phyloP scores from a whole-genome alignment of 148 eudicot genomes.

The Chenopodium album region DNA sequence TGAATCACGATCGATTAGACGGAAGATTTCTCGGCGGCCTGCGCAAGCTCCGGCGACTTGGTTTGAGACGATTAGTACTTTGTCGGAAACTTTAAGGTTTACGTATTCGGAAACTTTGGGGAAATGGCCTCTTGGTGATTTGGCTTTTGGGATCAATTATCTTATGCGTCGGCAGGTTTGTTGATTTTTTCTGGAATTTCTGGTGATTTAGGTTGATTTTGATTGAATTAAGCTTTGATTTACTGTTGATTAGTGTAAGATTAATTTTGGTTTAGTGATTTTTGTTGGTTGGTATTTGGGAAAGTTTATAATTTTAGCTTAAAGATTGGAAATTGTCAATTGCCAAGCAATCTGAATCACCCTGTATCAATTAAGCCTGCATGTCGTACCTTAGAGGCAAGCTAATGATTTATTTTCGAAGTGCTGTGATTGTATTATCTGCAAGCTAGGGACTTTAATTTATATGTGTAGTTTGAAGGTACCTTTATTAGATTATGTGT shows the following conservation, averaged over 20 bases:
- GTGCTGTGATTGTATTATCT: background rate
- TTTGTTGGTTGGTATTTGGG: background rate
- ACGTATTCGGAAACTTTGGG: conserved; percentile 89
- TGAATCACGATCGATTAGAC: conserved; percentile 45
- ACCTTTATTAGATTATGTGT: background rate
- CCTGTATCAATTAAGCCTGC: background rate
- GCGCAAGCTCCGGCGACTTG: conserved; percentile 97
- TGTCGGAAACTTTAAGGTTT: conserved; percentile 82
- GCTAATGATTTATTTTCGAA: background rate
- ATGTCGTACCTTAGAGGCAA: background rate
- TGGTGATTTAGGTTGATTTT: background rate
- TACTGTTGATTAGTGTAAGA: background rate
- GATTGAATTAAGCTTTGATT: background rate
- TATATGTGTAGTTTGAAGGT: background rate
- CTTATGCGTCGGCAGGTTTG: conserved; percentile 82
- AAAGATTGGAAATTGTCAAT: background rate
- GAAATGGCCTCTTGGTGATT: conserved; percentile 94
- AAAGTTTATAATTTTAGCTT: background rate
- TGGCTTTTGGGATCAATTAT: conserved; percentile 93
- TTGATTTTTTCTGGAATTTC: background rate
- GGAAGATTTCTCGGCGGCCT: conserved; percentile 64
- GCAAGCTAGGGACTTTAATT: background rate
- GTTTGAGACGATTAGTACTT: conserved; percentile 72
- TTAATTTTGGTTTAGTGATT: background rate
- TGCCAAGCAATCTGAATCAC: background rate